These are phyloP conservation scores for Penicillium sp. DNA, from an alignment of 2,329 filamentous ascomycete genomes.

Conservation along the genomic window DNA sequence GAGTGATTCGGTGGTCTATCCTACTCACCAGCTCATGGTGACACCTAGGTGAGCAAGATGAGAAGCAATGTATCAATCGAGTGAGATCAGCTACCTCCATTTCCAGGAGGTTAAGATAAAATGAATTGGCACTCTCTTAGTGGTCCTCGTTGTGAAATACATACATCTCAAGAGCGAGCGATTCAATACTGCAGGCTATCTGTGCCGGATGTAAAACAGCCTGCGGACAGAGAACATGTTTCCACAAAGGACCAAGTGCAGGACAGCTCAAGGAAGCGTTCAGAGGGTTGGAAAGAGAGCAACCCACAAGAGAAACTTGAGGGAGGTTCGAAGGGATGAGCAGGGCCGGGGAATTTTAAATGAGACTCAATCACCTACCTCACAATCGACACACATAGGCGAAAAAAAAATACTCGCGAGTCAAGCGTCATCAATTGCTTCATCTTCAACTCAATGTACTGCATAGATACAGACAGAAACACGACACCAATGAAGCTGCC, in stretches of 20 bases:
- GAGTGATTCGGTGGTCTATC: neutral
- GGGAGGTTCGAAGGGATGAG: no score
- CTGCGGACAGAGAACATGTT: constrained; percentile 10
- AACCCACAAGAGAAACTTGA: neutral
- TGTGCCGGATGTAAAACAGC: constrained; percentile 11
- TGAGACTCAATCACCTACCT: no score
- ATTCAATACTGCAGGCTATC: constrained; percentile 13
- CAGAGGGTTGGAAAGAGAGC: neutral
- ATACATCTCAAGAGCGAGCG: neutral
- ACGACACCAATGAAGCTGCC: neutral
- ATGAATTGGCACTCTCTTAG: no score
- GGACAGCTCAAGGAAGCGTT: neutral
- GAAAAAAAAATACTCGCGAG: no score
- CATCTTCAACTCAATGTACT: neutral
- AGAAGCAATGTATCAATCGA: no score
- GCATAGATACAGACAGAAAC: neutral
- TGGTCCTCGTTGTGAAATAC: neutral
- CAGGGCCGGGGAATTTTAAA: no score
- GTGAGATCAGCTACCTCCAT: no score
- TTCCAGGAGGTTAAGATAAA: no score
- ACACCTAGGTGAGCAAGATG: neutral
- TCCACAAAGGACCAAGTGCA: neutral
- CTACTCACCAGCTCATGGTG: neutral
- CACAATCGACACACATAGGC: no score
- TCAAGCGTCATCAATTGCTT: no score